Evolutionary conservation across 1,284 basidiomycete genomes (phyloP).

Genomic region (Ustilago tritici): DNA sequence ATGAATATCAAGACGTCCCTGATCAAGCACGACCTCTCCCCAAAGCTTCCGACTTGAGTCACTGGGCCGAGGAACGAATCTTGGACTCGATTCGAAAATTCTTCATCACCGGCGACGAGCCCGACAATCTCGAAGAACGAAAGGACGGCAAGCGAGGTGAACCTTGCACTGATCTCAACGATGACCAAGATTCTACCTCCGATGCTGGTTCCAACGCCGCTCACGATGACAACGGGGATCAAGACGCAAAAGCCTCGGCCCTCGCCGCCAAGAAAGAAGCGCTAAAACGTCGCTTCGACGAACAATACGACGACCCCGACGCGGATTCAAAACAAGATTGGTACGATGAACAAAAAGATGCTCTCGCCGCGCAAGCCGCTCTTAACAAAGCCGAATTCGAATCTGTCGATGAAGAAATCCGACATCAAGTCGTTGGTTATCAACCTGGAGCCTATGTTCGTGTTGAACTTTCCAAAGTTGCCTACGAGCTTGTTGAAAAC

Average conservation of each 20-base stretch:
- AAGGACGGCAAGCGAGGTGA: conserved; percentile 43
- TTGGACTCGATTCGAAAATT: conserved; percentile 86
- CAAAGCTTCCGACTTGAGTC: conserved; percentile 73
- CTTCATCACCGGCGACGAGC: conserved; percentile 85
- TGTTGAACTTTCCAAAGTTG: conserved; percentile 84
- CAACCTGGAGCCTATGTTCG: conserved; percentile 93
- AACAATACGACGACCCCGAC: conserved; percentile 93
- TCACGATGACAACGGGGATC: conserved; percentile 68
- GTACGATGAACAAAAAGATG: conserved; percentile 81
- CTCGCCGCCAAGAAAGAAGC: conserved; percentile 89
- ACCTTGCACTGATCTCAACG: conserved; percentile 44
- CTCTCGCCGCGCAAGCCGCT: conserved; percentile 85
- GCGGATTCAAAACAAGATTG: conserved; percentile 58
- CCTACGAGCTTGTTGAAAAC: conserved; percentile 90
- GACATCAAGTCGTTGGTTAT: conserved; percentile 88
- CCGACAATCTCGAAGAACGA: conserved; percentile 48
- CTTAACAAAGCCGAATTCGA: conserved; percentile 90
- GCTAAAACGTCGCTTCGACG: conserved; percentile 94
- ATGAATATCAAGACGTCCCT: conserved; percentile 72
- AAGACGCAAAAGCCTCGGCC: conserved; percentile 73
- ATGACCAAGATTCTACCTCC: conserved; percentile 65
- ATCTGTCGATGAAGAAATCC: conserved; percentile 80
- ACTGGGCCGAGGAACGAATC: conserved; percentile 86
- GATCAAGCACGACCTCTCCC: conserved; percentile 80
- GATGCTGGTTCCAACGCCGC: conserved; percentile 70